phyloP scores from a whole-genome alignment of 2,329 filamentous ascomycete genomes.

The Calycina herbarum region DNA sequence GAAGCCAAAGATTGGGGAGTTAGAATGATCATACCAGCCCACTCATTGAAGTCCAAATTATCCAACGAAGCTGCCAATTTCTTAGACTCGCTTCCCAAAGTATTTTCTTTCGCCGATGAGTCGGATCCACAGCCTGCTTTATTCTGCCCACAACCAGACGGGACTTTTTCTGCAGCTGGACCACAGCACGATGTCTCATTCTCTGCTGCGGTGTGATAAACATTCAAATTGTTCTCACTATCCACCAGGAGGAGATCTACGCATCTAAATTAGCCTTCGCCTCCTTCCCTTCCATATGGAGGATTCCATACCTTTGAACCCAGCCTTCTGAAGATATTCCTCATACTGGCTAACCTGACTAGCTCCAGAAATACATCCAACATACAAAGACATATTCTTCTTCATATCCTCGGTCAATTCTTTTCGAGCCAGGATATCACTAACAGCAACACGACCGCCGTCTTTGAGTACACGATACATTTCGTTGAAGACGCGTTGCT shows the following conservation, averaged over 20 bases:
- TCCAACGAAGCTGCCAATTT: slow-evolving; percentile 11
- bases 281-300: neutral
- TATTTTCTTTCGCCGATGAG: neutral
- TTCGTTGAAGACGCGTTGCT: slow-evolving; percentile 55
- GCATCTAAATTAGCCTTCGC: neutral
- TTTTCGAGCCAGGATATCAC: slow-evolving; percentile 57
- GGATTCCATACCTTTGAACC: slow-evolving; percentile 46
- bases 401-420: slow-evolving; percentile 49
- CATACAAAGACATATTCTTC: slow-evolving; percentile 52
- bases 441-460: slow-evolving; percentile 58
- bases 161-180: slow-evolving; percentile 7
- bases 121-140: neutral
- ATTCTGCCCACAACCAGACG: neutral
- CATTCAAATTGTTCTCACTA: slow-evolving; percentile 48
- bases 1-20: neutral
- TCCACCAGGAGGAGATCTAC: slow-evolving; percentile 48
- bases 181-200: slow-evolving; percentile 13
- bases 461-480: slow-evolving; percentile 58
- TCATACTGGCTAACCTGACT: slow-evolving; percentile 54
- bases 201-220: slow-evolving; percentile 41
- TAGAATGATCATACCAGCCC: slow-evolving; percentile 45
- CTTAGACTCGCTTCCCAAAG: slow-evolving; percentile 6
- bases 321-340: slow-evolving; percentile 49
- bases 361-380: slow-evolving; percentile 61
- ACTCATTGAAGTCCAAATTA: slow-evolving; percentile 50